Conservation (phyloP, 2,329 filamentous ascomycete species). For the Nemania abortiva region DNA sequence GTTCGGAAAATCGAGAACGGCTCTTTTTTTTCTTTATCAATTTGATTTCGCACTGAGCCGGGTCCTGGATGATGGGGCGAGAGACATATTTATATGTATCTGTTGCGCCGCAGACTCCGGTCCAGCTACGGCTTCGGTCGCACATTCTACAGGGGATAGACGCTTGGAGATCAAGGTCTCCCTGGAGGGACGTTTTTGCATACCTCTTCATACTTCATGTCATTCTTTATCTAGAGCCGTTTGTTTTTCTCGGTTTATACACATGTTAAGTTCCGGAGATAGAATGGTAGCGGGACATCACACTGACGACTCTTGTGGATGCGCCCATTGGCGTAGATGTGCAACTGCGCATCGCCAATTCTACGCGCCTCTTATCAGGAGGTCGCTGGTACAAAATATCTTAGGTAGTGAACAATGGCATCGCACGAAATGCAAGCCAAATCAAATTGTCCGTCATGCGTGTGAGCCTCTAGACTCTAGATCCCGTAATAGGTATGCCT, state of each 20-base stretch:
- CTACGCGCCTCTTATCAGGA: slow-evolving; percentile 36
- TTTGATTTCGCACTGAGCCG: slow-evolving; percentile 42
- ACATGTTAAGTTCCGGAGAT: slow-evolving; percentile 45
- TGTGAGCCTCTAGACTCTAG: not conserved
- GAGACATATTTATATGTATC: slow-evolving; percentile 32
- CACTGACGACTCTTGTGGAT: slow-evolving; percentile 52
- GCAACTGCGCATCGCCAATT: slow-evolving; percentile 35
- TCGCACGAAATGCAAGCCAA: slow-evolving; percentile 41
- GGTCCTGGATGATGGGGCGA: slow-evolving; percentile 39
- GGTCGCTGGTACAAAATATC: slow-evolving; percentile 35
- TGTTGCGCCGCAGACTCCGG: slow-evolving; percentile 41
- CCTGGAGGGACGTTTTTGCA: slow-evolving; percentile 40
- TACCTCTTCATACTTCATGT: slow-evolving; percentile 48
- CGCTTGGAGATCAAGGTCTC: slow-evolving; percentile 42
- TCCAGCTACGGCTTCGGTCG: slow-evolving; percentile 32
- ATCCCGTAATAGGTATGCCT: too few relatives aligned
- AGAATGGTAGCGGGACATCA: slow-evolving; percentile 44
- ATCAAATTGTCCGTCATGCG: not conserved
- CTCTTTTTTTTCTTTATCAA: slow-evolving; percentile 44
- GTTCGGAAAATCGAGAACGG: slow-evolving; percentile 47
- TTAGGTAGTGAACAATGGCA: slow-evolving; percentile 50
- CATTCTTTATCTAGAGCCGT: slow-evolving; percentile 44
- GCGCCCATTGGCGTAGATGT: slow-evolving; percentile 33
- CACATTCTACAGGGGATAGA: slow-evolving; percentile 41
- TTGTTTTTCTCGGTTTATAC: slow-evolving; percentile 45